Evolutionary conservation across 306 rosid species (phyloP), one percentile per base, ranked within the genome.

Genomic region (Vigna trinervia): DNA sequence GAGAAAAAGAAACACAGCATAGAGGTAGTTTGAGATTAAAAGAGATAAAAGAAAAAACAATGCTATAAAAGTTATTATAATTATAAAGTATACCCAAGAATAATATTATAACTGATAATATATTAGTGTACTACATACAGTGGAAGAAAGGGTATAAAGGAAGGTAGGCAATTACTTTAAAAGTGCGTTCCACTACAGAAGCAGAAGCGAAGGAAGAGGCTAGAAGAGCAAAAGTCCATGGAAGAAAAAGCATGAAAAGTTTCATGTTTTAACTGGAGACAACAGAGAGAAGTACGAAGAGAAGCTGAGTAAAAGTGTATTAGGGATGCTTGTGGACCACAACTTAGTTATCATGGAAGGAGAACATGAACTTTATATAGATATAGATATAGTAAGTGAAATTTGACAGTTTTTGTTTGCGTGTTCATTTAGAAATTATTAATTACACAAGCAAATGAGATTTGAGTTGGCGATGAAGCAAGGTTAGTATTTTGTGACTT

Each of bases 181-280:
- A 84, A 51, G 84, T 64, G 60, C 80, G 88, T 83, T 88, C 80
- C 73, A 76, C 80, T 38, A 15, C 17, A 4, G 65, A n/a, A 22
- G 73, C 54, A 7, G 64, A 76, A 76, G 73, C 80, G 11, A 75
- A 36, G 60, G 80, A 63, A 50, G 52, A 47, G 64, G 80, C 17
- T 51, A 76, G 11, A 34, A 76, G 80, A 64, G 62, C 38, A 8
- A 64, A 51, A 14, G 30, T 63, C 30, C 73, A 76, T 36, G 72
- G 39, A 36, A 64, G 54, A 1, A 26, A 52, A 47, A 75, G 63
- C 61, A 46, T 0, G 61, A 28, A 50, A n/a, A 75, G 52, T 32
- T 63, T 75, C 79, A 75, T 75, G n/a, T 48, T 32, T 36, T 36
- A 36, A 71, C 61, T 3, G 45, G 17, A 82, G 8, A 46, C 38